Evolutionary conservation across 306 rosid genomes (phyloP).

Genomic region (Vigna angularis): DNA sequence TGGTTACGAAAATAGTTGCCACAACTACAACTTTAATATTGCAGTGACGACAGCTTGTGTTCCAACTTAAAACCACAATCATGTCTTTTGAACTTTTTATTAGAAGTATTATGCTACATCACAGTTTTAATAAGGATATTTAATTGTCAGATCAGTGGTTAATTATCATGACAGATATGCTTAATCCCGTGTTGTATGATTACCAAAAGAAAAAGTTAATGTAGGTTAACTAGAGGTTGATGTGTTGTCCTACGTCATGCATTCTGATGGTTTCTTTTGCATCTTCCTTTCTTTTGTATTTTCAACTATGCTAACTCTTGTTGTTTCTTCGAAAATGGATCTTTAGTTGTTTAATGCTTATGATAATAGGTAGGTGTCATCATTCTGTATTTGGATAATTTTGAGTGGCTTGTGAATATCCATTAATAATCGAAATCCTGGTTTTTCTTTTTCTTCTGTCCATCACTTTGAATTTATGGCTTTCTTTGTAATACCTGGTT

Average conservation of each 20-base stretch:
- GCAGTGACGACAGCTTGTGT: neutral
- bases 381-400: neutral
- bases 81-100: neutral
- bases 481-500: neutral
- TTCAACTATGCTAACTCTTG: neutral
- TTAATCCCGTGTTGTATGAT: constrained; percentile 4
- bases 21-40: neutral
- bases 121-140: neutral
- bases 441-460: neutral
- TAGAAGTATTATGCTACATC: neutral
- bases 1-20: neutral
- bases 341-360: neutral
- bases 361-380: neutral
- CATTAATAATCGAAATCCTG: neutral
- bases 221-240: neutral
- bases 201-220: neutral
- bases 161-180: neutral
- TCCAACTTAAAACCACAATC: neutral
- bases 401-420: neutral
- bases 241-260: neutral
- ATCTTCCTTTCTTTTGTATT: constrained; percentile 9
- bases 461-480: neutral
- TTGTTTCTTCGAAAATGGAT: neutral
- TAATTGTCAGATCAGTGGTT: neutral
- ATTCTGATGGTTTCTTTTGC: neutral